Conservation (phyloP, 2,329 filamentous ascomycete species). For the Chrysoporthe cubensis region DNA sequence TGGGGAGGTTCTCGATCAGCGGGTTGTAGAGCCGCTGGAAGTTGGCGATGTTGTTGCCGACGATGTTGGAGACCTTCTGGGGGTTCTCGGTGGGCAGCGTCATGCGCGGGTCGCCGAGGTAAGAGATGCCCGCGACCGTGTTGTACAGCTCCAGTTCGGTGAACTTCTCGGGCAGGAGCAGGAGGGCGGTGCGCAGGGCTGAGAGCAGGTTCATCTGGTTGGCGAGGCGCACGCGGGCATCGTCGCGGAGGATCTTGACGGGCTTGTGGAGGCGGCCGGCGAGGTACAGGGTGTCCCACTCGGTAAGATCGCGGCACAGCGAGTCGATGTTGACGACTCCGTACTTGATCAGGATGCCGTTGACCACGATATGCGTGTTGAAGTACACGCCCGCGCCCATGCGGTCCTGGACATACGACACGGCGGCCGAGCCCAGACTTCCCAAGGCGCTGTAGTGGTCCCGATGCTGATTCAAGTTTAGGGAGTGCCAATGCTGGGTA, state of each 20-base stretch:
- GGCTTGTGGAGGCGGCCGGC: conserved; percentile 95
- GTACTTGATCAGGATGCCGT: conserved; percentile 96
- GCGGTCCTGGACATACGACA: conserved; percentile 83
- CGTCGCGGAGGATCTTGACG: conserved; percentile 94
- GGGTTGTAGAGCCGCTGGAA: conserved; percentile 92
- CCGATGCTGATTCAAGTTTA: conserved; percentile 87
- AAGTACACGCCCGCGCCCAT: conserved; percentile 97
- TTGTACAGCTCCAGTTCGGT: conserved; percentile 87
- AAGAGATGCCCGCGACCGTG: conserved; percentile 90
- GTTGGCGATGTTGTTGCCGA: conserved; percentile 85
- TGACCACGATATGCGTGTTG: conserved; percentile 92
- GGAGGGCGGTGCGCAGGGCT: conserved; percentile 84
- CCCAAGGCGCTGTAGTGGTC: conserved; percentile 91
- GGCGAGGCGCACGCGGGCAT: conserved; percentile 86
- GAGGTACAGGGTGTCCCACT: conserved; percentile 96
- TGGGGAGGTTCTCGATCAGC: conserved; percentile 86
- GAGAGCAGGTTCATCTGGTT: conserved; percentile 96
- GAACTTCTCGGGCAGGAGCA: conserved; percentile 83
- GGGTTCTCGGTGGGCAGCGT: conserved; percentile 86
- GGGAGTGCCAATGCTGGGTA: conserved; percentile 93
- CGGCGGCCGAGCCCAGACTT: conserved; percentile 79
- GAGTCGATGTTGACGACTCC: conserved; percentile 95
- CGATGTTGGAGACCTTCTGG: conserved; percentile 91
- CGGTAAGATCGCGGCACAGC: conserved; percentile 79
- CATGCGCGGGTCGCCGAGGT: conserved; percentile 97